phyloP scores from a whole-genome alignment of 1,139 yeast species.

The Hansenula lynferdii region DNA sequence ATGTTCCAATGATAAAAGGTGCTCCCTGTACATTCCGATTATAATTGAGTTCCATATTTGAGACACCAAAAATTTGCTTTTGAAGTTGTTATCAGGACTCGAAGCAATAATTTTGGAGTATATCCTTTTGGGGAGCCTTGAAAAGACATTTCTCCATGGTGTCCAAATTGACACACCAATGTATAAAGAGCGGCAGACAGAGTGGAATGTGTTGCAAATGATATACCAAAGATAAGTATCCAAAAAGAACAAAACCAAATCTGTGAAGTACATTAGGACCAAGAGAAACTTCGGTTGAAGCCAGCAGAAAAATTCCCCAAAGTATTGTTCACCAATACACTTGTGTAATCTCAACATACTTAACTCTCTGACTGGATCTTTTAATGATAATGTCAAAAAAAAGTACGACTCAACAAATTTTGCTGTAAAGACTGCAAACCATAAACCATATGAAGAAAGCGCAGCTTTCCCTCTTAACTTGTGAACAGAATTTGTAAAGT shows the following conservation, averaged over 20 bases:
- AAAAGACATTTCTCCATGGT: slow-evolving; percentile 73
- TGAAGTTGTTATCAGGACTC: slow-evolving; percentile 40
- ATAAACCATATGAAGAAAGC: slow-evolving; percentile 61
- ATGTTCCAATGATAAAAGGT: slow-evolving; percentile 64
- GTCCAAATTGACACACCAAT: slow-evolving; percentile 71
- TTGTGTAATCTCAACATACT: slow-evolving; percentile 33
- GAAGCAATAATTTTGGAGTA: slow-evolving; percentile 66
- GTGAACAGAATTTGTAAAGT: slow-evolving; percentile 44
- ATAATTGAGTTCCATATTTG: slow-evolving; percentile 74
- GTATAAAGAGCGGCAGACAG: slow-evolving; percentile 68
- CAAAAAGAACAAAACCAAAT: slow-evolving; percentile 64
- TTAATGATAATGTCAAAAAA: slow-evolving; percentile 61
- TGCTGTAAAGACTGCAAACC: slow-evolving; percentile 60
- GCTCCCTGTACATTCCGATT: slow-evolving; percentile 68
- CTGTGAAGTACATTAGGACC: slow-evolving; percentile 59
- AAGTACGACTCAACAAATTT: slow-evolving; percentile 63
- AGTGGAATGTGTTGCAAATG: slow-evolving; percentile 63
- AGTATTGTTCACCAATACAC: slow-evolving; percentile 59
- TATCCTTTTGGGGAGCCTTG: slow-evolving; percentile 68
- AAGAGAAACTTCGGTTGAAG: slow-evolving; percentile 58
- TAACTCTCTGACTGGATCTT: slow-evolving; percentile 58
- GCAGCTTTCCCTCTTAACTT: slow-evolving; percentile 53
- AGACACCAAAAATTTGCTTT: slow-evolving; percentile 65
- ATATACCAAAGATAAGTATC: slow-evolving; percentile 78
- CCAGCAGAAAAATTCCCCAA: slow-evolving; percentile 44